phyloP scores from a whole-genome alignment of 345 rosid genomes.

The Moringa oleifera region DNA sequence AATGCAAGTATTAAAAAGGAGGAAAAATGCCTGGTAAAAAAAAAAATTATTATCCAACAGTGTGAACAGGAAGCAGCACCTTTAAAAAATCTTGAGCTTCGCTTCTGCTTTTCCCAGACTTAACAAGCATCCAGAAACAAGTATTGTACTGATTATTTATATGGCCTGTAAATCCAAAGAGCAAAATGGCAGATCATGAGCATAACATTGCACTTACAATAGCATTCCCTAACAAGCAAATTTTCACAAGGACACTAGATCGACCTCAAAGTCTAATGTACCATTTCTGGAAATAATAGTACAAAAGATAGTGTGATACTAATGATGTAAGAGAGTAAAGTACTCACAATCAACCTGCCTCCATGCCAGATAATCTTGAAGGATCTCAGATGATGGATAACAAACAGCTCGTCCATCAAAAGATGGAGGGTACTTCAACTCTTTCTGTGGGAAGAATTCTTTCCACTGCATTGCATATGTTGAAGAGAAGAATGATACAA shows the following conservation, averaged over 20 bases:
- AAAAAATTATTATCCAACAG: not conserved
- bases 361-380: slow-evolving; percentile 84
- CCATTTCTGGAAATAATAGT: not conserved
- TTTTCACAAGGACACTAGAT: not conserved
- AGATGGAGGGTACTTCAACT: slow-evolving; percentile 60
- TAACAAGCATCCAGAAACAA: slow-evolving; percentile 92
- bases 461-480: slow-evolving; percentile 64
- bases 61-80: slow-evolving; percentile 30
- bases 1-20: not conserved
- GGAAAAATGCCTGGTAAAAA: not conserved
- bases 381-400: slow-evolving; percentile 73
- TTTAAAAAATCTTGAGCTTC: slow-evolving; percentile 68
- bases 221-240: not conserved
- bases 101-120: slow-evolving; percentile 70
- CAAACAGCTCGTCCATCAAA: slow-evolving; percentile 91
- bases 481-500: slow-evolving; percentile 73
- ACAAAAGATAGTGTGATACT: not conserved
- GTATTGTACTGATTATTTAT: slow-evolving; percentile 93
- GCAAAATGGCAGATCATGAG: not conserved
- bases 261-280: not conserved
- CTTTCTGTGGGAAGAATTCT: slow-evolving; percentile 68
- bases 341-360: slow-evolving; percentile 98
- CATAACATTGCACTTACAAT: not conserved
- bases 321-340: not conserved
- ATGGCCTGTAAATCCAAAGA: slow-evolving; percentile 54